A percentile compares a stretch with the other conserved stretches of the same genome.
Conservation (phyloP, 2,329 filamentous ascomycete species). For the Pseudogymnoascus sp. region DNA sequence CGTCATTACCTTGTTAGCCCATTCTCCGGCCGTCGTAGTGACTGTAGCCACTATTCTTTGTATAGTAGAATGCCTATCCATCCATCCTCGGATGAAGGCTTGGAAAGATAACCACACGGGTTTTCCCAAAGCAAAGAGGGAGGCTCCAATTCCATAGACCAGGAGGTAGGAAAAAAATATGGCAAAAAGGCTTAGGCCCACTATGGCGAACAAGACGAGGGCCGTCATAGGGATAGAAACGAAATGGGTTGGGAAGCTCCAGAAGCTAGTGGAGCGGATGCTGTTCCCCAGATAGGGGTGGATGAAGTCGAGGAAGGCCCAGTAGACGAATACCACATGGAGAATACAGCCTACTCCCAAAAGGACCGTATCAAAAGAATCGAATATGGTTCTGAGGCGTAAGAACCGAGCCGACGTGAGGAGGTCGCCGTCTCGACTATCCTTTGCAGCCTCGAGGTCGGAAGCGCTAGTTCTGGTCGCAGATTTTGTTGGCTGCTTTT, state of each 20-base stretch:
- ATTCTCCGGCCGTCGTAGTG: neutral
- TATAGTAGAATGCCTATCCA: too few relatives aligned
- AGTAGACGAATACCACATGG: neutral
- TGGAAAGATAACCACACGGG: neutral
- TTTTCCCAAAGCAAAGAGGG: too few relatives aligned
- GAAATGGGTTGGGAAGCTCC: neutral
- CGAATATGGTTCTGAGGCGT: neutral
- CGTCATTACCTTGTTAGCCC: neutral
- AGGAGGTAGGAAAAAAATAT: neutral
- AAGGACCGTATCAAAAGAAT: neutral
- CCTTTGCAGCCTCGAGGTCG: neutral
- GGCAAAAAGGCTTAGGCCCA: neutral
- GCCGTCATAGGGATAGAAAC: neutral
- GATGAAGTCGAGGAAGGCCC: neutral
- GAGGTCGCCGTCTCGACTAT: neutral
- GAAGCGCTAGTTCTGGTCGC: neutral
- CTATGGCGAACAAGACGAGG: neutral
- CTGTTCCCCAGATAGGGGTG: neutral
- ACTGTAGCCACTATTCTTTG: too few relatives aligned
- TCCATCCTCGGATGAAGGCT: neutral
- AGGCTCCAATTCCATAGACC: neutral
- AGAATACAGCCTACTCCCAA: neutral
- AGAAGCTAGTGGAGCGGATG: neutral
- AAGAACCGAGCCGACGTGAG: neutral
- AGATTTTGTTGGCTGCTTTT: neutral